phyloP scores from a whole-genome alignment of 2,329 filamentous ascomycete species.

The Ophiostoma angusticollis region DNA sequence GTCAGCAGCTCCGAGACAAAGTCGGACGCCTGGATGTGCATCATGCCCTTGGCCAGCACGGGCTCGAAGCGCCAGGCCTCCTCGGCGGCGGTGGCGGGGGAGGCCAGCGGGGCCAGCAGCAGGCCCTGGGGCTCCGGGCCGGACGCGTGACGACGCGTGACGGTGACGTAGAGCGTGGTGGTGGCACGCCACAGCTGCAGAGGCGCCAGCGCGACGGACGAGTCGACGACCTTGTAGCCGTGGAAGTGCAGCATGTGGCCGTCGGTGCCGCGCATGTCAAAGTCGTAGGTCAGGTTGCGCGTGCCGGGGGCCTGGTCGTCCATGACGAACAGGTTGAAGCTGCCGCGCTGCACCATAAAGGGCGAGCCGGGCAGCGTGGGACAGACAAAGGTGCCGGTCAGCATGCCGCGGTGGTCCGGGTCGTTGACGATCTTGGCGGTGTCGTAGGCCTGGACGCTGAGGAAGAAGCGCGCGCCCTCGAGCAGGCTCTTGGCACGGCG shows the following conservation, averaged over 20 bases:
- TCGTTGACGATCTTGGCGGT: conserved; percentile 33
- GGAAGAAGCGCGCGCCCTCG: conserved; percentile 44
- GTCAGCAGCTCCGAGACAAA: conserved; percentile 44
- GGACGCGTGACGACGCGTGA: conserved; percentile 27
- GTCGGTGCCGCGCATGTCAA: conserved; percentile 43
- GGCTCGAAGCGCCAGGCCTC: conserved; percentile 28
- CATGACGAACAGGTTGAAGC: conserved; percentile 43
- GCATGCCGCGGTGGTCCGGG: conserved; percentile 35
- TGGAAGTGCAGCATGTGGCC: conserved; percentile 43
- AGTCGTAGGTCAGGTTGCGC: conserved; percentile 47
- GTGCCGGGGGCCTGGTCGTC: conserved; percentile 43
- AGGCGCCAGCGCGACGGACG: conserved; percentile 43
- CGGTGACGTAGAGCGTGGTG: conserved; percentile 48
- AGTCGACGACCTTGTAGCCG: conserved; percentile 50
- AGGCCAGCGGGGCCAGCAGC: conserved; percentile 7
- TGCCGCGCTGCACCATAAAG: conserved; percentile 46
- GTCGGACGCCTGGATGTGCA: conserved; percentile 40
- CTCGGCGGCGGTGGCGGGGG: conserved; percentile 20
- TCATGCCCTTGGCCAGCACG: conserved; percentile 45
- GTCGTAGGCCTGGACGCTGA: conserved; percentile 44
- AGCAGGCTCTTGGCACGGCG: conserved; percentile 39
- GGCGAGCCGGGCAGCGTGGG: conserved; percentile 41
- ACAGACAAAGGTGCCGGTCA: conserved; percentile 48
- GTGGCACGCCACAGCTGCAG: conserved; percentile 48
- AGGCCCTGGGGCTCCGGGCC: conserved; percentile 14